Evolutionary conservation across 2,329 filamentous ascomycete genomes (phyloP).

Genomic region (Xylariaceae sp.): DNA sequence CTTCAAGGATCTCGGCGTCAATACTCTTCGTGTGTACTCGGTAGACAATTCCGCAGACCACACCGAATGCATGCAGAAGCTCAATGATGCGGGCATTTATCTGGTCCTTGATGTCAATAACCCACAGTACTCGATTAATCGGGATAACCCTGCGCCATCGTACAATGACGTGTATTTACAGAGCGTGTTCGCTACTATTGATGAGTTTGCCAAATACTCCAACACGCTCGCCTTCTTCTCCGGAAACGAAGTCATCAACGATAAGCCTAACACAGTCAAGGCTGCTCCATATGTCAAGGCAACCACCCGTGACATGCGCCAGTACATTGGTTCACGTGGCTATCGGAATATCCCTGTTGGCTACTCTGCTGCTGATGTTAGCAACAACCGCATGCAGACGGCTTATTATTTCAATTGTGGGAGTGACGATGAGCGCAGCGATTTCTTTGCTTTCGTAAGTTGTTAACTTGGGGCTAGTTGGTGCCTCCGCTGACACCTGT

Average conservation of each 20-base stretch:
- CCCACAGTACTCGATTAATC: conserved; percentile 87
- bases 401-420: conserved; percentile 95
- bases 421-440: conserved; percentile 78
- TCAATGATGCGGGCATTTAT: conserved; percentile 88
- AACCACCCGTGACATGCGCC: conserved; percentile 76
- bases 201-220: conserved; percentile 79
- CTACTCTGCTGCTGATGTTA: conserved; percentile 80
- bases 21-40: conserved; percentile 91
- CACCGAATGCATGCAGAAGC: conserved; percentile 81
- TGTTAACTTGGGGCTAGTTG: not conserved
- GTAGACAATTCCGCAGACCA: conserved; percentile 86
- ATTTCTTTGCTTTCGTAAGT: conserved; percentile 78
- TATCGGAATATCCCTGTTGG: conserved; percentile 75
- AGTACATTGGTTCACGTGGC: conserved; percentile 67
- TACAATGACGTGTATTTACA: conserved; percentile 89
- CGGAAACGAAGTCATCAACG: conserved; percentile 81
- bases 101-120: conserved; percentile 90
- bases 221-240: conserved; percentile 90
- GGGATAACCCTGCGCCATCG: conserved; percentile 70
- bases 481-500: conserved; percentile 22
- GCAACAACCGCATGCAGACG: conserved; percentile 83
- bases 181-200: conserved; percentile 85
- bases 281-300: conserved; percentile 79
- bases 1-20: conserved; percentile 86
- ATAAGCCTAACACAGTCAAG: conserved; percentile 64